phyloP scores from a whole-genome alignment of 2,329 filamentous ascomycete genomes.

The Cladosporium cucumerinum region DNA sequence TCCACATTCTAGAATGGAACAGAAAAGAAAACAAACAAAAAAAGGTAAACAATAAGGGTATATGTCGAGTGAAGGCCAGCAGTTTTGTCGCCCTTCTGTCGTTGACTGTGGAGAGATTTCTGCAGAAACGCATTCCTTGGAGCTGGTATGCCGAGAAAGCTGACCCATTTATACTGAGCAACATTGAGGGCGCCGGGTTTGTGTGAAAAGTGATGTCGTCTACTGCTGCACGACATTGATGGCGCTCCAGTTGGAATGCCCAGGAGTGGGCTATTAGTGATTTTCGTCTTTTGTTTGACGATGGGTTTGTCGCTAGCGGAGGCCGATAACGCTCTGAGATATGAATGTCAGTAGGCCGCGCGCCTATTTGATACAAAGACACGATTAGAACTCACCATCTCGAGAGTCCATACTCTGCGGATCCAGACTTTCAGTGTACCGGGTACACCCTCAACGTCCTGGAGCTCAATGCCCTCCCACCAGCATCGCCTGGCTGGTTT shows the following conservation, averaged over 20 bases:
- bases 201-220: background rate
- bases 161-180: background rate
- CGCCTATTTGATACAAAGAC: background rate
- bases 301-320: conserved; percentile 22
- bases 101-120: background rate
- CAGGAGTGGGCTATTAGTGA: background rate
- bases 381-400: conserved; percentile 65
- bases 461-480: conserved; percentile 96
- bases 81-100: background rate
- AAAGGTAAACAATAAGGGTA: conserved; percentile 12
- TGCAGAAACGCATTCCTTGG: background rate
- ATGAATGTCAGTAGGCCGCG: background rate
- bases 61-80: conserved; percentile 11
- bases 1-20: background rate
- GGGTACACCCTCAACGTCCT: conserved; percentile 83
- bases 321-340: conserved; percentile 31
- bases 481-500: conserved; percentile 95
- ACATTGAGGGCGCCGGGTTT: background rate
- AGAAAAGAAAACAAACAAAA: background rate
- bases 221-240: background rate
- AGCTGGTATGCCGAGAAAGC: background rate
- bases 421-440: conserved; percentile 98
- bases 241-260: background rate
- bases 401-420: conserved; percentile 92
- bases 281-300: background rate